Conservation (phyloP, 2,329 filamentous ascomycete genomes). For the Chaetomium sp. region DNA sequence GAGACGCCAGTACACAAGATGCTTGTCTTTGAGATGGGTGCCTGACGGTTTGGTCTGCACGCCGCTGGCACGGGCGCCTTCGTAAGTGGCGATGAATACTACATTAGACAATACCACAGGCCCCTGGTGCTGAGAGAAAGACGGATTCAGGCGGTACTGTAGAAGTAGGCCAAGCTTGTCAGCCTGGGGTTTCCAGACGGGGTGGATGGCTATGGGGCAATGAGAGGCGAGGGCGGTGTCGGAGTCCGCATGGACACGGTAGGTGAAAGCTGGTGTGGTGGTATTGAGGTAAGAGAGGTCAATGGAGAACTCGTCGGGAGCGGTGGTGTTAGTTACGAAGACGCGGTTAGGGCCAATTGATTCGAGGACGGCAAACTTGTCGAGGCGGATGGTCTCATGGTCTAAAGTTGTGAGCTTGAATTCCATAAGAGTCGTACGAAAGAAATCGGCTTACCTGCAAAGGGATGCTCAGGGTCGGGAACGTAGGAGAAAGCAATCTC, state of each 20-base stretch:
- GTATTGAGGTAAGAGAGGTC: slow-evolving; percentile 63
- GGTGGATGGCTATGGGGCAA: slow-evolving; percentile 66
- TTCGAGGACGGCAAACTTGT: slow-evolving; percentile 82
- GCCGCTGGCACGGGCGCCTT: slow-evolving; percentile 55
- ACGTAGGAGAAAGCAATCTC: slow-evolving; percentile 88
- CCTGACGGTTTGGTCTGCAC: slow-evolving; percentile 74
- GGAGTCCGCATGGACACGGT: slow-evolving; percentile 71
- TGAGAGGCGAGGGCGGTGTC: slow-evolving; percentile 42
- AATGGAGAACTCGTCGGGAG: slow-evolving; percentile 72
- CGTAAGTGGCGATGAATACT: slow-evolving; percentile 64
- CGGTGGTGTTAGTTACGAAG: slow-evolving; percentile 64
- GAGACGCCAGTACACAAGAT: slow-evolving; percentile 73
- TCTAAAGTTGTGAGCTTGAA: slow-evolving; percentile 31
- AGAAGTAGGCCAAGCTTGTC: slow-evolving; percentile 82
- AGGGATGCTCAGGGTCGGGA: slow-evolving; percentile 40
- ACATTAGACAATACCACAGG: slow-evolving; percentile 60
- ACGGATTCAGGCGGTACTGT: slow-evolving; percentile 76
- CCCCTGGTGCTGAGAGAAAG: slow-evolving; percentile 38
- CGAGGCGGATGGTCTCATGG: slow-evolving; percentile 67
- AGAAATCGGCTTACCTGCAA: slow-evolving; percentile 38
- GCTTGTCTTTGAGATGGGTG: slow-evolving; percentile 71
- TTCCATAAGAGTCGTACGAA: background rate
- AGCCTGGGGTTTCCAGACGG: slow-evolving; percentile 76
- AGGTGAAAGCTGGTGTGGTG: slow-evolving; percentile 80
- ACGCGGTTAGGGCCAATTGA: slow-evolving; percentile 90